These are phyloP conservation scores for Naganishia liquefaciens DNA, from an alignment of 1,284 basidiomycete genomes.

Conservation along the genomic window DNA sequence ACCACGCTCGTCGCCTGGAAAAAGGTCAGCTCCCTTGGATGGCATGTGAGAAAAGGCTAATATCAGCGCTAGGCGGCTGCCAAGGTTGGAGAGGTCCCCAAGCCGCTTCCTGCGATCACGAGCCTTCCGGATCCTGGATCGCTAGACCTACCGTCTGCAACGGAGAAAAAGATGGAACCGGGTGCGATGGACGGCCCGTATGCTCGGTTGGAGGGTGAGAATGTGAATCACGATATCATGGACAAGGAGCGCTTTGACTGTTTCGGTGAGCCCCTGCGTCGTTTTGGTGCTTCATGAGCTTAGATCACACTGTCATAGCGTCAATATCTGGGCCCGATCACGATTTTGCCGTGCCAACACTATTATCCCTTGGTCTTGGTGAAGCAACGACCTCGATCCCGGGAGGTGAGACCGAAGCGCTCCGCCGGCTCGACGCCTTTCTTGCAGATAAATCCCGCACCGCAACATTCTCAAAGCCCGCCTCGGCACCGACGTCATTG, in stretches of 20 bases:
- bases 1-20: constrained; percentile 50
- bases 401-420: constrained; percentile 58
- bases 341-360: constrained; percentile 57
- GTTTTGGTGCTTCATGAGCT: neutral
- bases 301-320: constrained; percentile 40
- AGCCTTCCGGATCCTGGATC: constrained; percentile 46
- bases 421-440: constrained; percentile 53
- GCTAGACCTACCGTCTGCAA: constrained; percentile 35
- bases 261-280: constrained; percentile 38
- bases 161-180: constrained; percentile 32
- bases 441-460: constrained; percentile 53
- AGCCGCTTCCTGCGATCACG: constrained; percentile 41
- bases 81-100: constrained; percentile 40
- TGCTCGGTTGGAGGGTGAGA: constrained; percentile 34
- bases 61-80: constrained; percentile 40
- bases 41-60: neutral
- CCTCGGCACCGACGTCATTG: constrained; percentile 55
- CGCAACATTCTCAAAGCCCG: constrained; percentile 58
- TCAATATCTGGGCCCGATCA: constrained; percentile 51
- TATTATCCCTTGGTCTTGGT: constrained; percentile 56
- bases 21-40: constrained; percentile 37
- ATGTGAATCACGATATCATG: constrained; percentile 47
- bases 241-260: constrained; percentile 44
- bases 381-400: constrained; percentile 55
- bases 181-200: constrained; percentile 19